These are phyloP conservation scores for Oryza meyeriana DNA, from an alignment of 176 grass and related monocot species.

Conservation along the genomic window DNA sequence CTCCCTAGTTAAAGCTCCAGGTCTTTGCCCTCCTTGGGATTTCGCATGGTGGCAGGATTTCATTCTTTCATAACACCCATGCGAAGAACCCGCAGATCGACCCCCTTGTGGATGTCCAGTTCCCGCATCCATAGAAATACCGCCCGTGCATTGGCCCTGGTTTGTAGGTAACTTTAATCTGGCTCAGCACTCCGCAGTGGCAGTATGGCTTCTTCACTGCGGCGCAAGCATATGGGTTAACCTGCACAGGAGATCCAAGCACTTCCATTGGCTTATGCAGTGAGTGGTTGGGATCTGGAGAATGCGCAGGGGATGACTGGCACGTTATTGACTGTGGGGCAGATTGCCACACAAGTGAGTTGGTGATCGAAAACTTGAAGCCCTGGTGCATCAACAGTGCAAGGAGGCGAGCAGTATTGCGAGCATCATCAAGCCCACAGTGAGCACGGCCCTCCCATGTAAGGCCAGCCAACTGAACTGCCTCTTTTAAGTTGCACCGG, in stretches of 20 bases:
- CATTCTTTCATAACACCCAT: constrained; percentile 50
- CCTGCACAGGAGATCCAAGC: constrained; percentile 27
- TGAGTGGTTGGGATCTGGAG: constrained; percentile 22
- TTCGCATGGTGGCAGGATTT: not conserved
- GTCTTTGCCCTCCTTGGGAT: constrained; percentile 24
- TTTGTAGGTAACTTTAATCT: not conserved
- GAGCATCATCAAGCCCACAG: constrained; percentile 88
- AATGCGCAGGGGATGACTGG: constrained; percentile 33
- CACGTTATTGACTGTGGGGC: constrained; percentile 16
- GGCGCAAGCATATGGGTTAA: constrained; percentile 31
- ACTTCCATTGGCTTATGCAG: constrained; percentile 42
- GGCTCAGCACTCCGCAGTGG: constrained; percentile 71
- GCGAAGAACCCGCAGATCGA: constrained; percentile 70
- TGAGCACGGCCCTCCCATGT: constrained; percentile 95
- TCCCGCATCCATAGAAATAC: constrained; percentile 85
- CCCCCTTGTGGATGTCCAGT: constrained; percentile 73
- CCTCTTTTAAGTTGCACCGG: constrained; percentile 84
- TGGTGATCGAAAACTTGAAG: constrained; percentile 92
- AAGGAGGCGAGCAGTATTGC: constrained; percentile 89
- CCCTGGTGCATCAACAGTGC: constrained; percentile 74
- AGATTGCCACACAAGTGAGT: constrained; percentile 55
- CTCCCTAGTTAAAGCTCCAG: constrained; percentile 50
- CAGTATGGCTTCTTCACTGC: constrained; percentile 58
- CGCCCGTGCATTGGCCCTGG: constrained; percentile 79
- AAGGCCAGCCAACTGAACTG: constrained; percentile 79